A percentile compares a stretch with the other conserved stretches of the same genome.
These are phyloP conservation scores for Raffaelea deltoideospora DNA, from an alignment of 2,329 filamentous ascomycete genomes.

Conservation along the genomic window DNA sequence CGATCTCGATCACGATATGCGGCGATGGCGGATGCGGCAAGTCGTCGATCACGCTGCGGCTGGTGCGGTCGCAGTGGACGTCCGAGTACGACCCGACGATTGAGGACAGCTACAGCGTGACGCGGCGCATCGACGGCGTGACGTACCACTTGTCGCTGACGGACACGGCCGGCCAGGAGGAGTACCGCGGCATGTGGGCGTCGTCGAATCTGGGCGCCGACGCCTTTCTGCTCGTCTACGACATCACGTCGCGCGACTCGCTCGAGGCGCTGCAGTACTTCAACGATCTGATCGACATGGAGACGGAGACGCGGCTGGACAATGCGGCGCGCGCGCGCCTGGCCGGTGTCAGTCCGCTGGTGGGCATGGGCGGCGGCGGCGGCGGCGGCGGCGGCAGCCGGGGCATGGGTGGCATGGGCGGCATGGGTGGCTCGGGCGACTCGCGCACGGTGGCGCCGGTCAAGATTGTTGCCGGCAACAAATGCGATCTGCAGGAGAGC, in stretches of 20 bases:
- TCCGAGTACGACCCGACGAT: constrained; percentile 70
- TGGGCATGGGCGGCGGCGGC: constrained; percentile 9
- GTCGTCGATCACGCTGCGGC: constrained; percentile 68
- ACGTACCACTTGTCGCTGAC: constrained; percentile 67
- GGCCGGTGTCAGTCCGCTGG: constrained; percentile 22
- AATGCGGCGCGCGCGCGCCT: constrained; percentile 37
- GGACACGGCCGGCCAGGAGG: constrained; percentile 79
- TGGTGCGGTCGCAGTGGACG: constrained; percentile 73
- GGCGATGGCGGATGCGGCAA: constrained; percentile 77
- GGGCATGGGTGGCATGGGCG: too few species aligned
- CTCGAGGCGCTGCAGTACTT: constrained; percentile 64
- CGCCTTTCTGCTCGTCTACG: constrained; percentile 76
- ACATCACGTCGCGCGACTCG: constrained; percentile 58
- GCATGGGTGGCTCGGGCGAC: too few species aligned
- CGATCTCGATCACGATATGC: constrained; percentile 67
- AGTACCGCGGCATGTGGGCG: constrained; percentile 79
- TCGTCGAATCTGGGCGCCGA: constrained; percentile 63
- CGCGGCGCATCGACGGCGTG: constrained; percentile 64
- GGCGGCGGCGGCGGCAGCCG: constrained; percentile 15
- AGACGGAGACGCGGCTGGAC: constrained; percentile 54
- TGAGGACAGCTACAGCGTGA: constrained; percentile 75
- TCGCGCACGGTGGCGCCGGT: constrained; percentile 50
- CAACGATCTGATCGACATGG: constrained; percentile 72
- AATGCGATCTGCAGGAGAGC: constrained; percentile 62
- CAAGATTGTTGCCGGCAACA: constrained; percentile 76